Percentiles rank a stretch among this genome's conserved stretches.
Conservation (phyloP, 495 filamentous ascomycete genomes). For the Glarea lozoyensis region DNA sequence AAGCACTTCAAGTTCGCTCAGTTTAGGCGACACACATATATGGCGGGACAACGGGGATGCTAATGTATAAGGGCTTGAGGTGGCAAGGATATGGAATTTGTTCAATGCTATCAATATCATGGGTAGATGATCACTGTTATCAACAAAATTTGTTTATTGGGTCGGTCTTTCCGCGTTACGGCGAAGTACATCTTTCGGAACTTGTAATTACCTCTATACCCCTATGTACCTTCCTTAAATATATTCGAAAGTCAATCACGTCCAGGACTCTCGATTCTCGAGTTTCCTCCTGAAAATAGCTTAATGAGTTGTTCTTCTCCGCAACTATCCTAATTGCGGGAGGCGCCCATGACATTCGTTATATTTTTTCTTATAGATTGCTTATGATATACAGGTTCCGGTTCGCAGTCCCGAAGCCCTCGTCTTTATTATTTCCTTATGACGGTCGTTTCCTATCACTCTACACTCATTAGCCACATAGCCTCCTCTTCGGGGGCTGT, state of each 20-base stretch:
- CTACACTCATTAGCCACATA: slow-evolving; percentile 7
- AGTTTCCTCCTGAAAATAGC: too few species aligned
- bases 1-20: slow-evolving; percentile 32
- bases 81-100: slow-evolving; percentile 1
- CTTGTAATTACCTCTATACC: slow-evolving; percentile 6
- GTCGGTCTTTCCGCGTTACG: slow-evolving; percentile 8
- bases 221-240: neutral
- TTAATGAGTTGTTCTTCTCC: too few species aligned
- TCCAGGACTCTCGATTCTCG: too few species aligned
- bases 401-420: too few species aligned
- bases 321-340: too few species aligned
- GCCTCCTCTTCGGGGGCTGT: slow-evolving; percentile 8
- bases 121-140: neutral
- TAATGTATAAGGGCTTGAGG: slow-evolving; percentile 20
- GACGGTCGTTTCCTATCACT: slow-evolving; percentile 14
- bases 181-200: slow-evolving; percentile 1
- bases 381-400: too few species aligned
- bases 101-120: neutral
- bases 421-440: too few species aligned
- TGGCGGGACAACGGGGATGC: slow-evolving; percentile 36
- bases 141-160: neutral
- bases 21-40: slow-evolving; percentile 47
- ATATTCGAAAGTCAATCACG: neutral
- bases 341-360: too few species aligned
- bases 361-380: too few species aligned